Conservation (phyloP, 305 asterid genomes). For the Solanum hybrid region DNA sequence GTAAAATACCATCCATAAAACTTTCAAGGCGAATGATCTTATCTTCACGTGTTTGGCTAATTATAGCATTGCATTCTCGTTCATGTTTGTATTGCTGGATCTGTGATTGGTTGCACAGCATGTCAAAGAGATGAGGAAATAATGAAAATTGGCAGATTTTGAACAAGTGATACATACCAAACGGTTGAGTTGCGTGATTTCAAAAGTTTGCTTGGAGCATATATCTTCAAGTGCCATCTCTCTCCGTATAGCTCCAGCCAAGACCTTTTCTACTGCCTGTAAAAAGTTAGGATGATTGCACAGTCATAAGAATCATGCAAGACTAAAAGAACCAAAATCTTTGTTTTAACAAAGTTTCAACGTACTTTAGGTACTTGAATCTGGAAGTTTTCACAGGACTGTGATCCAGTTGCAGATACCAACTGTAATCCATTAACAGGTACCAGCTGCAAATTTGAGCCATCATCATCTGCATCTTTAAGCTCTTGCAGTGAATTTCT, state of each 20-base stretch:
- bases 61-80: conserved; percentile 86
- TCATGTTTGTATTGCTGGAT: conserved; percentile 96
- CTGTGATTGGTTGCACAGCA: conserved; percentile 25
- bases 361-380: conserved; percentile 87
- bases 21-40: conserved; percentile 91
- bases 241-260: conserved; percentile 98
- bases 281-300: conserved; percentile 11
- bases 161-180: conserved; percentile 43
- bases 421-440: conserved; percentile 43
- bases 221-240: conserved; percentile 98
- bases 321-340: neutral
- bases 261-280: conserved; percentile 96
- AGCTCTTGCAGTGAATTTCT: conserved; percentile 32
- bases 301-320: conserved; percentile 15
- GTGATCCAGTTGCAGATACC: neutral
- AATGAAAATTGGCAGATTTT: neutral
- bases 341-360: neutral
- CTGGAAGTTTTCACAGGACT: conserved; percentile 40
- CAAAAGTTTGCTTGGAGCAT: conserved; percentile 61
- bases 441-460: conserved; percentile 76
- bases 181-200: conserved; percentile 85
- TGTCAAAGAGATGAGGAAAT: neutral
- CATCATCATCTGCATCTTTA: conserved; percentile 32
- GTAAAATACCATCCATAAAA: conserved; percentile 86
- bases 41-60: conserved; percentile 91